These are phyloP conservation scores for Pulicaria dysenterica DNA, from an alignment of 129 eudicot species.

Conservation along the genomic window DNA sequence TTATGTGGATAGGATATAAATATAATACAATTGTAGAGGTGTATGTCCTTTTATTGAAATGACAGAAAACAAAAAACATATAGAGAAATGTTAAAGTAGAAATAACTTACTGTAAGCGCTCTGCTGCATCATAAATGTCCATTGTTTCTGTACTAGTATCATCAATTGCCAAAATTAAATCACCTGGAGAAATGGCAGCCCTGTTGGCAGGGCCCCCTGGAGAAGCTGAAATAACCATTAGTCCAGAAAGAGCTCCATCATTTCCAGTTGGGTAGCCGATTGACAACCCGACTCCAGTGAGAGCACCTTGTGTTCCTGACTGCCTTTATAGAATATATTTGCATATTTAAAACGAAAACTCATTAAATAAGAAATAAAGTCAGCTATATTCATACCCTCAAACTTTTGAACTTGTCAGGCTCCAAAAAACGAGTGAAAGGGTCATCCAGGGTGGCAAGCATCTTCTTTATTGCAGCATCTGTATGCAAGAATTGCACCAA, in stretches of 20 bases:
- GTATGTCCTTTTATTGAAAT: no score
- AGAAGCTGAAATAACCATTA: constrained; percentile 88
- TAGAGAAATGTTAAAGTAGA: background rate
- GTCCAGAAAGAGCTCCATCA: constrained; percentile 70
- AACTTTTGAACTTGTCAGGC: constrained; percentile 86
- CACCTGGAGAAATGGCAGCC: constrained; percentile 83
- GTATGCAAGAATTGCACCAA: constrained; percentile 11
- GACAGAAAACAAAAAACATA: no score
- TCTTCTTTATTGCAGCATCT: constrained; percentile 93
- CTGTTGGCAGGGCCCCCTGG: constrained; percentile 94
- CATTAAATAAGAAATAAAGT: constrained; percentile 13
- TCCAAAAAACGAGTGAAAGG: constrained; percentile 97
- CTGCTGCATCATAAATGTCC: constrained; percentile 98
- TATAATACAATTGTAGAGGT: no score
- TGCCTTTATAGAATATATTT: constrained; percentile 80
- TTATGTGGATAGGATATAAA: no score
- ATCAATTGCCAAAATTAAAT: constrained; percentile 73
- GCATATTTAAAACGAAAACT: constrained; percentile 27
- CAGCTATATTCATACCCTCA: constrained; percentile 68
- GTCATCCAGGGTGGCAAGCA: constrained; percentile 91
- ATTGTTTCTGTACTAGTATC: constrained; percentile 72
- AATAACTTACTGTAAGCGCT: constrained; percentile 78
- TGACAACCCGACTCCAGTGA: constrained; percentile 92
- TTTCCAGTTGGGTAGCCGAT: constrained; percentile 78
- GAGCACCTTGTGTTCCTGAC: constrained; percentile 96